These are phyloP conservation scores for Wakefieldia striispora DNA, from an alignment of 768 basidiomycete genomes.

Conservation along the genomic window DNA sequence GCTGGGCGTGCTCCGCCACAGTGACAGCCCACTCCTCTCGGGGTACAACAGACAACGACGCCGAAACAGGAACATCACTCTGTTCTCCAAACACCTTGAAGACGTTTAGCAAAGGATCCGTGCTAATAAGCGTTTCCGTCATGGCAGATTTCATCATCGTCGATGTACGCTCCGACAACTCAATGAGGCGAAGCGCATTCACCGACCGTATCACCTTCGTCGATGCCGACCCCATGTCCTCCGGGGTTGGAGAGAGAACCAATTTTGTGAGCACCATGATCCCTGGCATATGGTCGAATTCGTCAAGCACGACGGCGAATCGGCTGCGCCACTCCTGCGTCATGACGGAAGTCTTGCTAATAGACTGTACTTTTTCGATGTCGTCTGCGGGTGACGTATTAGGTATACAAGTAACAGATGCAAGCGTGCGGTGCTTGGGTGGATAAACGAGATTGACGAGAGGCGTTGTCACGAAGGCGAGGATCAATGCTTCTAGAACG, in stretches of 20 bases:
- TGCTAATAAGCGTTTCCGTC: constrained; percentile 65
- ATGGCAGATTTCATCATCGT: constrained; percentile 64
- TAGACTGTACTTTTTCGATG: constrained; percentile 28
- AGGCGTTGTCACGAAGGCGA: constrained; percentile 87
- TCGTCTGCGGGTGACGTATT: constrained; percentile 13
- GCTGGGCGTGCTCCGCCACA: constrained; percentile 58
- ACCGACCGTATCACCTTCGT: constrained; percentile 33
- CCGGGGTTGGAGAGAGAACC: constrained; percentile 44
- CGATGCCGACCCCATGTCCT: constrained; percentile 2
- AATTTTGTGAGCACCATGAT: constrained; percentile 90
- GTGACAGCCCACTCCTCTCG: constrained; percentile 67
- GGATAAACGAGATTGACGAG: constrained; percentile 73
- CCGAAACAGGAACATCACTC: constrained; percentile 51
- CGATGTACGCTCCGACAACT: constrained; percentile 66
- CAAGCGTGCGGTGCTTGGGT: constrained; percentile 51
- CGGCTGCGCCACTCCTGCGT: constrained; percentile 43
- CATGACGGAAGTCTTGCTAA: constrained; percentile 5
- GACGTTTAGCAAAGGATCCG: constrained; percentile 69
- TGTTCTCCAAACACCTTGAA: constrained; percentile 75
- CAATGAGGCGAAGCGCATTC: constrained; percentile 83
- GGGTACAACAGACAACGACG: constrained; percentile 74
- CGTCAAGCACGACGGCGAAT: constrained; percentile 88
- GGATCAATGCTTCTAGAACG: constrained; percentile 75
- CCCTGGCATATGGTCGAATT: constrained; percentile 82
- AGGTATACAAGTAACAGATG: constrained; percentile 19